Evolutionary conservation across 2,329 filamentous ascomycete species (phyloP).

Genomic region (Tolypocladium pustulatum): DNA sequence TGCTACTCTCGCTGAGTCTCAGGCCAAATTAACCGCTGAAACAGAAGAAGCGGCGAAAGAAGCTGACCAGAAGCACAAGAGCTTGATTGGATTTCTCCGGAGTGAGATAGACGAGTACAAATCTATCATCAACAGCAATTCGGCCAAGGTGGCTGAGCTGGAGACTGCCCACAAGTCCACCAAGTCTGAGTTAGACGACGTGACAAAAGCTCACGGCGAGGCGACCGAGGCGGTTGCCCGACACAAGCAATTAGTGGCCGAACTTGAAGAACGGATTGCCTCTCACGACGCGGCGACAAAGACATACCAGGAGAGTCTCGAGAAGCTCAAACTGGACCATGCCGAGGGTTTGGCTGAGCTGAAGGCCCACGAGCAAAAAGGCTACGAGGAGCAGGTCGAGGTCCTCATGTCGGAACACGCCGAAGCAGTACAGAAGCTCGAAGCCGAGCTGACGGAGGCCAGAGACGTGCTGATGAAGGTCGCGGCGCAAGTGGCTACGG

Average conservation of each 20-base stretch:
- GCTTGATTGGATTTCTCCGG: constrained; percentile 52
- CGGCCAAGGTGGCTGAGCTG: constrained; percentile 59
- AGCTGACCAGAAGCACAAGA: constrained; percentile 43
- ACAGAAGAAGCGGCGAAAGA: constrained; percentile 33
- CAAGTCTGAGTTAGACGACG: constrained; percentile 57
- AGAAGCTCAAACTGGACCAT: constrained; percentile 38
- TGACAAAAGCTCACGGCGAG: constrained; percentile 48
- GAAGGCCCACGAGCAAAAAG: constrained; percentile 36
- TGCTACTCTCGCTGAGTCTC: constrained; percentile 34
- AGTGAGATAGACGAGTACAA: constrained; percentile 75
- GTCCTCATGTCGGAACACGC: constrained; percentile 50
- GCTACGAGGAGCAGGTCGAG: constrained; percentile 47
- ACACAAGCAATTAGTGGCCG: constrained; percentile 36
- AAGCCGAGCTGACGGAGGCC: constrained; percentile 54
- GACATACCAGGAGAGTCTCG: constrained; percentile 40
- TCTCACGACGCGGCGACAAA: constrained; percentile 49
- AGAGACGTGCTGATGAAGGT: constrained; percentile 55
- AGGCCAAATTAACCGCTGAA: constrained; percentile 26
- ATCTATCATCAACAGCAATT: constrained; percentile 57
- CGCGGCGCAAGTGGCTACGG: constrained; percentile 50
- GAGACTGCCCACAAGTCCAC: constrained; percentile 61
- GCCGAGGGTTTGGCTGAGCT: constrained; percentile 38
- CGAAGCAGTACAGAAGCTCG: constrained; percentile 43
- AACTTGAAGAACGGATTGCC: constrained; percentile 48
- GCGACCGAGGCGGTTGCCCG: constrained; percentile 31